phyloP scores from a whole-genome alignment of 306 rosid species.

The Rubus idaeus region DNA sequence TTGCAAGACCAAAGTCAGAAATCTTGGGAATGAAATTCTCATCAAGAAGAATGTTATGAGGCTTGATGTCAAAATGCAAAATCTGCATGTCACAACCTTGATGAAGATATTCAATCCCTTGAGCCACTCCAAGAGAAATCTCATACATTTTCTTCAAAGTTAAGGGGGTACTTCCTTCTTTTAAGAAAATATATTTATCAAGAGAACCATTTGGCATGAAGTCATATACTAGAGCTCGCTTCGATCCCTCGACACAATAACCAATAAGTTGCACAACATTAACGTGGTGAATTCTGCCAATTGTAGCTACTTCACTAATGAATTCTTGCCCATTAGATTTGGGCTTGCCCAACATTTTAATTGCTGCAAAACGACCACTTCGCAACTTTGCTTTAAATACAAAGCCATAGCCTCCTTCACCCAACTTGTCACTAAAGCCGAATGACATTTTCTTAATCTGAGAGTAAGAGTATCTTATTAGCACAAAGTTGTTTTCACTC shows the following conservation, averaged over 20 bases:
- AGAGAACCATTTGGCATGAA: not conserved
- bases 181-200: not conserved
- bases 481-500: not conserved
- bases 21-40: not conserved
- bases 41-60: too few species aligned
- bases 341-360: not conserved
- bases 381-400: too few species aligned
- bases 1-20: slow-evolving; percentile 12
- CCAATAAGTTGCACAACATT: too few species aligned
- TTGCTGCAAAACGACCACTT: too few species aligned
- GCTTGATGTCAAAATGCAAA: too few species aligned
- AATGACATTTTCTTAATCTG: not conserved
- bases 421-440: not conserved
- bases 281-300: too few species aligned
- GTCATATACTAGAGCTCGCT: not conserved
- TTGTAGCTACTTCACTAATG: too few species aligned
- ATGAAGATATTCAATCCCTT: too few species aligned
- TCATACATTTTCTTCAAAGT: not conserved
- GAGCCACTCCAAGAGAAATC: too few species aligned
- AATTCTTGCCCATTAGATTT: not conserved
- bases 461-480: not conserved
- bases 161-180: not conserved
- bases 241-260: not conserved
- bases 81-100: too few species aligned
- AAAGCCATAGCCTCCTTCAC: not conserved